These are phyloP conservation scores for Angomonas desouzai DNA, from an alignment of 208 protist species.

Conservation along the genomic window DNA sequence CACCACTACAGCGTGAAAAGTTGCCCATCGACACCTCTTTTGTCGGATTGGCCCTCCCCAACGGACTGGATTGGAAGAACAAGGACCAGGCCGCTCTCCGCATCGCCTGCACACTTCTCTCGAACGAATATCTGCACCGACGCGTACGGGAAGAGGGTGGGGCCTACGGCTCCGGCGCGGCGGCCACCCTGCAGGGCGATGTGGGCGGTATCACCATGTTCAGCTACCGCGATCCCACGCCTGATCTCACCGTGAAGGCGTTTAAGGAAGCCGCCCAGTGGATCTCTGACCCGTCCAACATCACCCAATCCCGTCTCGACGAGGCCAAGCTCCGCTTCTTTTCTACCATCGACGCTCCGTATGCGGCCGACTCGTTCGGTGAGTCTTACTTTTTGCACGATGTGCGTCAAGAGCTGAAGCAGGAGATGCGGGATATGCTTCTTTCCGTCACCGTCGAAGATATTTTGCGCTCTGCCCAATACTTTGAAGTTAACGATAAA, in stretches of 20 bases:
- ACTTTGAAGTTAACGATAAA: constrained; percentile 32
- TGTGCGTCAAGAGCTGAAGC: constrained; percentile 57
- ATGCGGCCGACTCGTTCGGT: constrained; percentile 78
- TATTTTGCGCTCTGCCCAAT: constrained; percentile 50
- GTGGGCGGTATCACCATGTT: constrained; percentile 80
- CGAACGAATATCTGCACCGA: constrained; percentile 87
- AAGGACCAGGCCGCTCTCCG: constrained; percentile 70
- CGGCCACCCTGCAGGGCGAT: constrained; percentile 67
- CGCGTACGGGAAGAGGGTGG: constrained; percentile 89
- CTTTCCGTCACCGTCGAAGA: constrained; percentile 59
- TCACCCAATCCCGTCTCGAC: constrained; percentile 56
- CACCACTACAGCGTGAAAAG: constrained; percentile 24
- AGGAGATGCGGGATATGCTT: constrained; percentile 72
- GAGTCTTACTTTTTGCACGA: constrained; percentile 80
- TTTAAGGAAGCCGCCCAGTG: constrained; percentile 70
- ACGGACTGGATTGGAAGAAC: constrained; percentile 50
- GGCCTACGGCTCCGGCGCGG: constrained; percentile 73
- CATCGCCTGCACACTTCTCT: constrained; percentile 65
- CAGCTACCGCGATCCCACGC: constrained; percentile 87
- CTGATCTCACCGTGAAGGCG: constrained; percentile 52
- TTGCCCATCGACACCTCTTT: constrained; percentile 87
- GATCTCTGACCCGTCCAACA: constrained; percentile 50
- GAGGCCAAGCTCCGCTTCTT: constrained; percentile 90
- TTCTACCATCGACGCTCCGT: constrained; percentile 80
- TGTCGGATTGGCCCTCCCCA: constrained; percentile 62